These are phyloP conservation scores for Turnera subulata DNA, from an alignment of 345 rosid genomes.

Conservation along the genomic window DNA sequence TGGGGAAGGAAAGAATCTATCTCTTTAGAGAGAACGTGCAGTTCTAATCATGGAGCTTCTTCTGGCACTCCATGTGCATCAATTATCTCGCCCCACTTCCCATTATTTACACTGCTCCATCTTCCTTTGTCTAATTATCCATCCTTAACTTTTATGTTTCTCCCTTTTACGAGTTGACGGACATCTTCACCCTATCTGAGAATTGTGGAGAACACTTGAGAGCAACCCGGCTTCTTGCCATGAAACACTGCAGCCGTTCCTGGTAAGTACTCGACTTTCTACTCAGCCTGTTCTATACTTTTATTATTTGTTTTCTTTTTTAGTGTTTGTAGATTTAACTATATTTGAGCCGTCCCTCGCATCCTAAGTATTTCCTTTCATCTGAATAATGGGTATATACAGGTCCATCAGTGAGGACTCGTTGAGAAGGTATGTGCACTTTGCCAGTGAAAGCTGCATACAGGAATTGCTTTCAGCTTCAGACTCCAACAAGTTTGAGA, in stretches of 20 bases:
- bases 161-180: neutral
- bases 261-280: constrained; percentile 36
- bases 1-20: constrained; percentile 29
- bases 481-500: constrained; percentile 43
- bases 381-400: neutral
- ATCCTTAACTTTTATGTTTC: neutral
- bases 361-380: neutral
- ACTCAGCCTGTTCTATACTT: neutral
- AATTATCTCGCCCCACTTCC: constrained; percentile 39
- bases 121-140: no score
- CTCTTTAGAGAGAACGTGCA: constrained; percentile 32
- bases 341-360: neutral
- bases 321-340: no score
- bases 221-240: no score
- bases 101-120: constrained; percentile 36
- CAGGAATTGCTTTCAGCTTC: constrained; percentile 76
- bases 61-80: constrained; percentile 59
- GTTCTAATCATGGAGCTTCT: constrained; percentile 48
- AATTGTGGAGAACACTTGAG: no score
- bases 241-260: constrained; percentile 35
- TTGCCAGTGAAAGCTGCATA: constrained; percentile 76
- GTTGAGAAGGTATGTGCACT: constrained; percentile 61
- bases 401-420: constrained; percentile 87
- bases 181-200: neutral
- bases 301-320: no score